Evolutionary conservation across 257 asterid genomes (phyloP), one percentile per base, ranked within the genome.

Genomic region (Phtheirospermum japonicum): DNA sequence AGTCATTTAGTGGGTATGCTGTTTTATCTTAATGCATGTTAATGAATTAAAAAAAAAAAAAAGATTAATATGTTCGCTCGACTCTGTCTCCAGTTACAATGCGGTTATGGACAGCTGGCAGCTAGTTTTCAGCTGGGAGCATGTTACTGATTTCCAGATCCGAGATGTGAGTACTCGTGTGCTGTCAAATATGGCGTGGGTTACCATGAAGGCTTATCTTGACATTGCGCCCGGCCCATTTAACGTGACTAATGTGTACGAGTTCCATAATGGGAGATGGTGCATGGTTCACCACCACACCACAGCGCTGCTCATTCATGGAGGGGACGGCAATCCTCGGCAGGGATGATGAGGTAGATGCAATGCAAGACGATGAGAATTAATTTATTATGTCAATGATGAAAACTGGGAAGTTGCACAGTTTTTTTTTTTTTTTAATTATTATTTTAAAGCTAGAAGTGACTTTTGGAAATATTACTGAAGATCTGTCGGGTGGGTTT

Each of bases 81-180:
- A 71, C 76, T 46, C 39, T 65, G 9, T 73, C 70, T 71, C 64
- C 80, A 92, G 99, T 57, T 86, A 80, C 73, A 75, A 63, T 67
- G 82, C 87, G 53, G 96, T 92, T 60, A 87, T 92, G 82, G 91
- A 74, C 58, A 92, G 99, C 83, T 89, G 99, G 99, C 88, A 87
- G 71, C 60, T 80, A 34, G 88, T 80, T 42, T 85, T 89, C 52
- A 76, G 59, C 80, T 89, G 96, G 96, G 96, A 87, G 39, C 81
- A 86, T 59, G 88, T 73, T 12, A 80, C 77, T 55, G 85, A 89
- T 77, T 82, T 86, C 71, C 85, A 87, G 72, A 61, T 87, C 57
- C 81, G 73, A 66, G 95, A 92, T 26, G 91, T 92, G 42, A 79
- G 89, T 71, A 82, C 81, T 28, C 91, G 99, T 30, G 96, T 89